Evolutionary conservation across 306 rosid genomes (phyloP).

Genomic region (Alnus glutinosa): DNA sequence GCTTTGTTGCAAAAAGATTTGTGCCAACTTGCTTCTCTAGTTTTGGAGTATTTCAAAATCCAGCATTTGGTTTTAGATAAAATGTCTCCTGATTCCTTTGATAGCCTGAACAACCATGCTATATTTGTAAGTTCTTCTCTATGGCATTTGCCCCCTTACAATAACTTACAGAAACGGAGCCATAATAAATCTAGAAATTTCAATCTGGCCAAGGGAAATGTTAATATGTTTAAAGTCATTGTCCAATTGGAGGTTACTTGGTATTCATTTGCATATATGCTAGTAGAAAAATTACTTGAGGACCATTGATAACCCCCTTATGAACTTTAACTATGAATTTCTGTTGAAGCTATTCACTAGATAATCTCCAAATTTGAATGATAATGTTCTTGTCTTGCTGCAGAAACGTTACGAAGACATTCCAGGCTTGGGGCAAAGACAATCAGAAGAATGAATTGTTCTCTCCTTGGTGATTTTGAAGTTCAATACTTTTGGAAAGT

Average conservation of each 20-base stretch:
- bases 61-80: background rate
- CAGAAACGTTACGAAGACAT: constrained; percentile 70
- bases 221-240: background rate
- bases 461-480: constrained; percentile 8
- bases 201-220: background rate
- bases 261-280: background rate
- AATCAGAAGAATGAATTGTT: constrained; percentile 41
- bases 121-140: background rate
- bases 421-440: constrained; percentile 62
- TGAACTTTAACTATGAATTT: background rate
- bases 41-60: background rate
- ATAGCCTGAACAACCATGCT: background rate
- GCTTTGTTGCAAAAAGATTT: background rate
- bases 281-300: background rate
- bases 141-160: background rate
- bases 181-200: background rate
- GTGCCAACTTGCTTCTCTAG: background rate
- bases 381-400: constrained; percentile 8
- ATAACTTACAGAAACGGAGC: background rate
- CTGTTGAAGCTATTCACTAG: constrained; percentile 5
- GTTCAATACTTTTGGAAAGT: constrained; percentile 34
- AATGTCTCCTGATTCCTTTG: background rate
- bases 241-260: background rate
- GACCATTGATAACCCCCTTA: background rate
- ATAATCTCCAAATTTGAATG: background rate